phyloP scores from a whole-genome alignment of 352 stramenopile genomes.

The Phytophthora niederhauseri region DNA sequence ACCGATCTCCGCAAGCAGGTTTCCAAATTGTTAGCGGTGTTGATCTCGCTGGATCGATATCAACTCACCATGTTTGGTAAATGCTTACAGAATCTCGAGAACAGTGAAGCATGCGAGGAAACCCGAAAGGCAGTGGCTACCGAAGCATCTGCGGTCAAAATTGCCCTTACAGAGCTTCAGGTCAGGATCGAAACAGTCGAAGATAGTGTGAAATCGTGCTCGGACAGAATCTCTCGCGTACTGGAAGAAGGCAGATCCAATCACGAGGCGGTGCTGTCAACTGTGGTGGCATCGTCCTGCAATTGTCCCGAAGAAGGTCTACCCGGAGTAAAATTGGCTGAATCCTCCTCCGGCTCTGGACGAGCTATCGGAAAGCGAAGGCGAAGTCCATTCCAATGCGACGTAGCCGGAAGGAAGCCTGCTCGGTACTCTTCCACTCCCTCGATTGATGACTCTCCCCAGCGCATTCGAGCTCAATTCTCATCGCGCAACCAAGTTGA shows the following conservation, averaged over 20 bases:
- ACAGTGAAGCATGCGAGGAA: conserved; percentile 23
- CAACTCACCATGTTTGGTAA: conserved; percentile 18
- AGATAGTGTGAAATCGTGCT: conserved; percentile 30
- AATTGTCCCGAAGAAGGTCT: conserved; percentile 14
- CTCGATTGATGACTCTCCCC: neutral
- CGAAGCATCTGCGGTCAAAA: conserved; percentile 27
- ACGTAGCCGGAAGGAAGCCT: conserved; percentile 4
- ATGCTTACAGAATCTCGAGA: conserved; percentile 20
- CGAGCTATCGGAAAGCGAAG: conserved; percentile 23
- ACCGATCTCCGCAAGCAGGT: conserved; percentile 42
- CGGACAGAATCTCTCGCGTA: conserved; percentile 17
- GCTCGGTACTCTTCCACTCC: neutral
- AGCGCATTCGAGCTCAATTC: neutral
- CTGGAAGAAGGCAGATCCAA: conserved; percentile 22
- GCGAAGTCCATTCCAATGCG: conserved; percentile 1
- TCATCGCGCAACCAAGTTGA: conserved; percentile 4
- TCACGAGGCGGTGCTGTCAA: conserved; percentile 25
- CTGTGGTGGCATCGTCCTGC: conserved; percentile 30
- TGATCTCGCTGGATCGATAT: neutral
- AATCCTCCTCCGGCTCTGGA: conserved; percentile 1
- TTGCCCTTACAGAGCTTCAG: conserved; percentile 29
- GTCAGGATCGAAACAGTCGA: conserved; percentile 27
- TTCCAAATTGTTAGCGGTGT: conserved; percentile 1
- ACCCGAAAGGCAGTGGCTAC: conserved; percentile 11
- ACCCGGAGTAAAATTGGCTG: neutral